Base-by-base conservation (phyloP, 2,329 filamentous ascomycete species). In the Talaromyces sp. region DNA sequence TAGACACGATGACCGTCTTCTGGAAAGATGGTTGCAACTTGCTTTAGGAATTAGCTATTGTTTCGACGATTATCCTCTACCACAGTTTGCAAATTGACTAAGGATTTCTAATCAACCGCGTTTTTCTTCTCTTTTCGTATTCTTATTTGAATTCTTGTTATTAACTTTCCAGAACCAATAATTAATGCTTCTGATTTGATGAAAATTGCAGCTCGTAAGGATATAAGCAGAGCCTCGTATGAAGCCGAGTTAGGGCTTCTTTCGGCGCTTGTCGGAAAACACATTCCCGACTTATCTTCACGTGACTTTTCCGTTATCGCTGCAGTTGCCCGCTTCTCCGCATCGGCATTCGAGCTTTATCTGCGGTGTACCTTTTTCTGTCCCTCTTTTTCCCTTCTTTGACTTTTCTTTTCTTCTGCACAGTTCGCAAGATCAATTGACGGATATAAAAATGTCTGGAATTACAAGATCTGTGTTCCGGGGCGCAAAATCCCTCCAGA, bases 281-380 rank as follows among this genome's bases (percentile, higher is more conserved):
- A 15, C 47, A 54, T 54, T 31, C 59, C 33, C n/a, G 50, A 5
- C 31, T 57, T 78, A 78, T 78, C 75, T 31, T 25, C 74, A 78
- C 72, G 74, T 78, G 75, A 78, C 69, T 78, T 78, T 77, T 47
- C 75, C 75, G 75, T 59, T 68, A 72, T 72, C 69, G 49, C 1
- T 37, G 37, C 35, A 41, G 64, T 66, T 67, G 64, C 66, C 66
- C 66, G 66, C 64, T 33, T 59, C 66, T 67, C 66, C 64, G 64
- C 66, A 66, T 62, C 58, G 54, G 62, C 63, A 58, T 57, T 45
- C 49, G 49, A 63, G 52, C 37, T 43, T 63, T 57, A 49, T 54
- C 27, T 62, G 13, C 35, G 59, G 59, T 43, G 52, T 59, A 59
- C 56, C 25, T 57, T 56, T 56, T 63, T 43, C 49, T 2, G 25